Conservation (phyloP, 768 basidiomycete species). For the Lentinula raphanica region DNA sequence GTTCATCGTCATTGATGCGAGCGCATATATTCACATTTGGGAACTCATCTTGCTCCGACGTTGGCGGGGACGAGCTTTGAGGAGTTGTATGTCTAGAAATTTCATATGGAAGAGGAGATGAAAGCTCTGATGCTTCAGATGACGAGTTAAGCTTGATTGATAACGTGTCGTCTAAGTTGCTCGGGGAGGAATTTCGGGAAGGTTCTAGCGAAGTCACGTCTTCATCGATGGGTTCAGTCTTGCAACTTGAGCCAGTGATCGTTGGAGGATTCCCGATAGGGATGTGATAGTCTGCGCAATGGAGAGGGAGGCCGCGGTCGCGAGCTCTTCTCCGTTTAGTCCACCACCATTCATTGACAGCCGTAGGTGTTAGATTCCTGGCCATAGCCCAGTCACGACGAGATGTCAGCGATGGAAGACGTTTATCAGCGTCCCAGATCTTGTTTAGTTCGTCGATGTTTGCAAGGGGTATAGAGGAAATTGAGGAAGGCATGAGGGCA, state of each 20-base stretch:
- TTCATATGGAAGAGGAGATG: background rate
- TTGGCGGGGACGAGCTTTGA: background rate
- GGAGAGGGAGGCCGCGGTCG: background rate
- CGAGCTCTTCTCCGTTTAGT: background rate
- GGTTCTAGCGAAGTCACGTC: background rate
- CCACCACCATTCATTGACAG: conserved; percentile 6
- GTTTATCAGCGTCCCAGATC: conserved; percentile 5
- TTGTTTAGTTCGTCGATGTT: conserved; percentile 5
- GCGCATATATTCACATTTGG: background rate
- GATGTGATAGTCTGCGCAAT: background rate
- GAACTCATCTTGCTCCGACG: background rate
- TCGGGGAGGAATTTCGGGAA: background rate
- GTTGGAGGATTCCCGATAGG: background rate
- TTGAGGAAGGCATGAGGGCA: background rate
- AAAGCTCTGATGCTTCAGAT: background rate
- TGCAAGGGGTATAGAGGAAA: background rate
- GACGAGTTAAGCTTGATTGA: background rate
- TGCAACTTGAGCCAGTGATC: background rate
- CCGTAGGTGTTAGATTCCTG: background rate
- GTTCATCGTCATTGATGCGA: background rate
- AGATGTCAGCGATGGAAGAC: background rate
- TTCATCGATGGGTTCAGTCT: background rate
- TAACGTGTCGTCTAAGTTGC: background rate
- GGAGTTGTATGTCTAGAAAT: background rate
- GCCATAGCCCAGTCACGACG: conserved; percentile 4